These are phyloP conservation scores for Galium porrigens DNA, from an alignment of 305 asterid genomes.

Conservation along the genomic window DNA sequence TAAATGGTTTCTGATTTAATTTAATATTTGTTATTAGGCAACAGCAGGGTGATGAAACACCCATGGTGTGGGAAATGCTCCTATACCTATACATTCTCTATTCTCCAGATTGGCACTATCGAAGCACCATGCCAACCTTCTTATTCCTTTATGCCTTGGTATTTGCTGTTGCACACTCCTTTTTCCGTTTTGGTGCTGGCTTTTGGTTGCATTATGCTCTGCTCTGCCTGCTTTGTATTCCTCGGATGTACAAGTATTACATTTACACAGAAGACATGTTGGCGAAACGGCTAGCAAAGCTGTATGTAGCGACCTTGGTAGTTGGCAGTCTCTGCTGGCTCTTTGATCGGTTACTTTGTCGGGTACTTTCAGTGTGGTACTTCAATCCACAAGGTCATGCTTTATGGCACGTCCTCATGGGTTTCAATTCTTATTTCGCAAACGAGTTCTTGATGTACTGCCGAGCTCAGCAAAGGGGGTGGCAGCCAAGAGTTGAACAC, in stretches of 20 bases:
- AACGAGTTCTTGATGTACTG: conserved; percentile 73
- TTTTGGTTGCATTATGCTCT: conserved; percentile 70
- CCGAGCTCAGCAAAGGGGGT: conserved; percentile 75
- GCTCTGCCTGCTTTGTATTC: conserved; percentile 81
- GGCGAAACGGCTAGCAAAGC: conserved; percentile 62
- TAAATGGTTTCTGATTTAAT: conserved; percentile 7
- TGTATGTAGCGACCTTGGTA: conserved; percentile 40
- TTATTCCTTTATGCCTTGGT: conserved; percentile 63
- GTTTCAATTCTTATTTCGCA: conserved; percentile 69
- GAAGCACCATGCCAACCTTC: conserved; percentile 85
- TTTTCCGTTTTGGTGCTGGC: conserved; percentile 43
- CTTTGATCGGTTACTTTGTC: conserved; percentile 52
- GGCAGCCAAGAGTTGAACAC: conserved; percentile 55
- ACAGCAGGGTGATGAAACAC: conserved; percentile 87
- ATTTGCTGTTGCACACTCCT: conserved; percentile 62
- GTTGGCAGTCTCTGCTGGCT: conserved; percentile 51
- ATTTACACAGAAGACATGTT: conserved; percentile 56
- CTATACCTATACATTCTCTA: conserved; percentile 72
- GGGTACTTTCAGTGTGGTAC: conserved; percentile 32
- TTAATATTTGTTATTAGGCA: conserved; percentile 36
- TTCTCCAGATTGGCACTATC: conserved; percentile 93
- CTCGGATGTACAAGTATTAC: conserved; percentile 77
- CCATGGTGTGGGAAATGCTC: conserved; percentile 97
- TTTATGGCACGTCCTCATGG: conserved; percentile 70
- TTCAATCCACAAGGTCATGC: conserved; percentile 83